Evolutionary conservation across 331 rosid genomes (phyloP), one percentile per base, ranked within the genome.

Genomic region (Spiraea crenata): DNA sequence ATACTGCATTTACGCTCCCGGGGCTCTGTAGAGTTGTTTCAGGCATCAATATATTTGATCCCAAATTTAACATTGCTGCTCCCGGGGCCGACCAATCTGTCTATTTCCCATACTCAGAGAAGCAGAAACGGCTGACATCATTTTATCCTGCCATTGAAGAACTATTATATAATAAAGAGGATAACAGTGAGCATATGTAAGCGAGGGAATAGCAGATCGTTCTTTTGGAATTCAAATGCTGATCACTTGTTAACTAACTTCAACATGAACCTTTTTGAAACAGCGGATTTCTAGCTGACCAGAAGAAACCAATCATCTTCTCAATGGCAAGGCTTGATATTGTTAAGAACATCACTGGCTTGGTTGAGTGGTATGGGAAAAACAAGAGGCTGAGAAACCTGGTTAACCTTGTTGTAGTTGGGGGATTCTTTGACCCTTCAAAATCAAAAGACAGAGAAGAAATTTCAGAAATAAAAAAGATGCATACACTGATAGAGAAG

Each of bases 11-110:
- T 79, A 85, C 98, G 1, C 89, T 93, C 40, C 98, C 98, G 2
- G 97, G 98, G 59, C 90, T 93, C 9, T 93, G 93, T 63, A 87
- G 97, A 74, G 92, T 93, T 65, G 93, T 93, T 70, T 93, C 98
- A 6, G 98, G 98, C 49, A 93, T 93, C 86, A 85, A 82, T 19
- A 93, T 93, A 31, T 90, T 90, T 73, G 98, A 93, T 81, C 96
- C 96, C 5, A 93, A 90, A 79, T 93, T 93, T 88, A 93, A 93
- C 76, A 93, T 93, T 45, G 97, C 90, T 7, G 86, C 98, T 0
- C 98, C 98, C 2, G 98, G 97, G 45, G 98, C 98, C 0, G 97
- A 93, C 13, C 97, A 87, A 61, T 74, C 88, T 11, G 82, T 93
- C 66, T 92, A 90, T 74, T 93, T 90, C 82, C 93, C 98, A 60